These are phyloP conservation scores for Brassica incana DNA, from an alignment of 345 rosid genomes.

Conservation along the genomic window DNA sequence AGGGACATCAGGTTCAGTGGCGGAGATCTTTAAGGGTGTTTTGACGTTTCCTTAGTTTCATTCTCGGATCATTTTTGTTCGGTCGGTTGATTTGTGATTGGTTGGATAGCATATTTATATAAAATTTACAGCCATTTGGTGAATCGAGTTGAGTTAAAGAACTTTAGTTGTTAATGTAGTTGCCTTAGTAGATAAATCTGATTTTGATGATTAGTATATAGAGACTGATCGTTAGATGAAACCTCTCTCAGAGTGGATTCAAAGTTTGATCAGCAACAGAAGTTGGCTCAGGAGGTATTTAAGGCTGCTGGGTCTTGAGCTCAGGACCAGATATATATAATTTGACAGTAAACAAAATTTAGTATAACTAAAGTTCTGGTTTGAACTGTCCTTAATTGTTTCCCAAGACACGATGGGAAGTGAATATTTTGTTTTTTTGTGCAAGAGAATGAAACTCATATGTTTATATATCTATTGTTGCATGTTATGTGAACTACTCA, in stretches of 20 bases:
- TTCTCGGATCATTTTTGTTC: neutral
- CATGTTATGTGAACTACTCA: no score
- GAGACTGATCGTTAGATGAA: neutral
- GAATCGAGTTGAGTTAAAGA: no score
- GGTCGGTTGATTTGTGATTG: neutral
- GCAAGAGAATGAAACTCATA: no score
- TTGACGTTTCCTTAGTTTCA: neutral
- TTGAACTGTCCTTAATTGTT: no score
- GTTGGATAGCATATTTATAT: neutral
- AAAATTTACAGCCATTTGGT: neutral
- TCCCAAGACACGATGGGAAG: no score
- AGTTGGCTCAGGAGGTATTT: neutral
- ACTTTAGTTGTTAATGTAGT: no score
- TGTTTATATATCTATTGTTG: no score
- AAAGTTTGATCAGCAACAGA: neutral
- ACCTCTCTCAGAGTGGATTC: neutral
- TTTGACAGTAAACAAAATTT: no score
- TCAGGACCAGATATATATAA: no score
- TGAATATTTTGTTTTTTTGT: no score
- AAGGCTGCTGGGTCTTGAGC: no score
- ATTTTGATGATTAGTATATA: neutral
- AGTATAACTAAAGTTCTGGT: no score
- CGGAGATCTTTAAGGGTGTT: neutral
- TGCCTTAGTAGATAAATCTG: neutral
- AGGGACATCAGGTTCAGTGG: neutral